Base-by-base conservation (phyloP, 768 basidiomycete genomes). In the Trametes sanguinea region DNA sequence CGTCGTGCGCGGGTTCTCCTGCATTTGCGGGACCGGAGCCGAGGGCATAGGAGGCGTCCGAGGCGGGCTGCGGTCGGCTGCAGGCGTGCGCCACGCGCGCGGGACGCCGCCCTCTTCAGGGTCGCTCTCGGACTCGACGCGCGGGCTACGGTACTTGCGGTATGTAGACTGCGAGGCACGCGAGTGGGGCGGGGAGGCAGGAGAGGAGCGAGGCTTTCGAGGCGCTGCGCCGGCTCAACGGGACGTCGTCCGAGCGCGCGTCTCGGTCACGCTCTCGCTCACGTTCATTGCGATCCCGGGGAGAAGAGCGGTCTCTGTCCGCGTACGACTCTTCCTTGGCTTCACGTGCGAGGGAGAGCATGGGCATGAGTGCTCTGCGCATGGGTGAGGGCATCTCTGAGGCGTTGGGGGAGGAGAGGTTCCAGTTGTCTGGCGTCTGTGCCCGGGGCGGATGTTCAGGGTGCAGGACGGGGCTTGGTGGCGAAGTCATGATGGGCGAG, bases 351-450 rank as follows among this genome's bases (percentile, higher is more conserved):
- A 64, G 57, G 43, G 48, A 44, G 27, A 64, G 63, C 57, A 60
- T 64, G 54, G 63, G 63, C 37, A 46, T 50, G 32, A 60, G 54
- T 6, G 63, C 57, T 14, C 57, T 43, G 47, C 58, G 53, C 52
- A 64, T 50, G 48, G 63, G 63, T 13, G 63, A 64, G 10, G 63
- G 63, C 57, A 64, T 59, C 22, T 64, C 63, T 29, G 63, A 64
- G 6, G 54, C 6, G 27, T 59, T 54, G n/a, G 62, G 62, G 3
- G 63, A 64, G 32, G 63, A 64, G 54, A 64, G 63, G 9, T 46
- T 64, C 63, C 63, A 64, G 47, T 43, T 47, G 57, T 64, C 63
- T 0, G 63, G 63, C 4, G 63, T 60, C 14, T 55, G 56, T 16
- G 63, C 54, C 10, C 63, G 40, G 27, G 57, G 55, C 13, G 62